A percentile compares a stretch with the other conserved stretches of the same genome.
phyloP scores from a whole-genome alignment of 164 flowering plant species.

The Annona cherimola region DNA sequence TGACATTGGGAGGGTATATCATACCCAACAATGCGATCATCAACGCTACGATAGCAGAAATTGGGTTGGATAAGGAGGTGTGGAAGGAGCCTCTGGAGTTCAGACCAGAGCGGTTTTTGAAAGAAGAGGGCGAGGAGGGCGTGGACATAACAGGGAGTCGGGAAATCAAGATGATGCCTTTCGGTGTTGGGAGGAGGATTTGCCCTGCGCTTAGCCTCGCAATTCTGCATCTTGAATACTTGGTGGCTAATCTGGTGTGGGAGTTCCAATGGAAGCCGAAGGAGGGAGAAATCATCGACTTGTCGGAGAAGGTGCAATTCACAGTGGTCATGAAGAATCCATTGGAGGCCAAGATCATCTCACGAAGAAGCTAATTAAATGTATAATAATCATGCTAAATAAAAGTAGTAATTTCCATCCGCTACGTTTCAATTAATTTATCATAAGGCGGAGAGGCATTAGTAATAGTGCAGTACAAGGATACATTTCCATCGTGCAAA shows the following conservation, averaged over 20 bases:
- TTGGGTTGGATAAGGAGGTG: constrained; percentile 12
- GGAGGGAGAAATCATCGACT: constrained; percentile 35
- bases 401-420: no score
- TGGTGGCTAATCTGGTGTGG: constrained; percentile 32
- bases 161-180: constrained; percentile 53
- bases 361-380: not conserved
- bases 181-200: constrained; percentile 36
- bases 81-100: constrained; percentile 20
- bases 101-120: constrained; percentile 14
- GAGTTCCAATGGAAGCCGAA: constrained; percentile 38
- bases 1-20: constrained; percentile 5
- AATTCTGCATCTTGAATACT: constrained; percentile 23
- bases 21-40: constrained; percentile 11
- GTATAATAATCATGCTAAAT: no score
- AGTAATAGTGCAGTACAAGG: no score
- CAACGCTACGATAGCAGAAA: constrained; percentile 18
- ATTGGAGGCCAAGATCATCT: constrained; percentile 16
- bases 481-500: no score
- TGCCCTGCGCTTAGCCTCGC: constrained; percentile 25
- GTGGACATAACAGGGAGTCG: constrained; percentile 31
- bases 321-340: constrained; percentile 45
- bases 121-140: constrained; percentile 10
- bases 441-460: no score
- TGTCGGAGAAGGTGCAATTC: constrained; percentile 38
- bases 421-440: no score